Evolutionary conservation across 2,329 filamentous ascomycete species (phyloP).

Genomic region (Colletotrichum eleusines): DNA sequence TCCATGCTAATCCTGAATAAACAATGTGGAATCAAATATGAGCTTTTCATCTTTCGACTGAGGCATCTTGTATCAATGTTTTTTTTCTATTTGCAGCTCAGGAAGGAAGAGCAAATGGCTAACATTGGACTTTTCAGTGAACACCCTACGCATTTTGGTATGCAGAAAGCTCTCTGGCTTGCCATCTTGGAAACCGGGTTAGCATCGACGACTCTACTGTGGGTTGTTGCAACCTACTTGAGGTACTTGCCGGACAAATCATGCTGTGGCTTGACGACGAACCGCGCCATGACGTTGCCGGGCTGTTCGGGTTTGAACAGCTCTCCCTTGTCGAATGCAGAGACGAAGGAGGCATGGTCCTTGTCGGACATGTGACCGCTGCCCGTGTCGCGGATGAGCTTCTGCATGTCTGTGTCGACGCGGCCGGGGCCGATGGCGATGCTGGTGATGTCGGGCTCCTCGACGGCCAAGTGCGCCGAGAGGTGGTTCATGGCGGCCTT

Average conservation of each 20-base stretch:
- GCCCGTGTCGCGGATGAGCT: slow-evolving; percentile 76
- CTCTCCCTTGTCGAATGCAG: slow-evolving; percentile 76
- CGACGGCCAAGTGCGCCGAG: slow-evolving; percentile 76
- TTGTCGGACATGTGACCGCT: slow-evolving; percentile 62
- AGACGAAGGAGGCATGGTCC: slow-evolving; percentile 76
- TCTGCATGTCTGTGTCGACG: slow-evolving; percentile 92
- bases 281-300: slow-evolving; percentile 84
- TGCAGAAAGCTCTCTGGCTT: slow-evolving; percentile 62
- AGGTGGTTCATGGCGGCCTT: slow-evolving; percentile 90
- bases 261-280: slow-evolving; percentile 74
- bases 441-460: slow-evolving; percentile 81
- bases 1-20: slow-evolving; percentile 84
- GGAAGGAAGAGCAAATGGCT: slow-evolving; percentile 41
- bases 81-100: slow-evolving; percentile 44
- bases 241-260: slow-evolving; percentile 83
- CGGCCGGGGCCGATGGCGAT: slow-evolving; percentile 82
- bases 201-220: slow-evolving; percentile 42
- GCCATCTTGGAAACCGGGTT: slow-evolving; percentile 59
- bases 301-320: slow-evolving; percentile 87
- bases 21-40: slow-evolving; percentile 75
- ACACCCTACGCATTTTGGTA: slow-evolving; percentile 58
- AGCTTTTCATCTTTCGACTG: slow-evolving; percentile 91
- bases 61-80: slow-evolving; percentile 54
- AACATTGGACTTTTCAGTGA: slow-evolving; percentile 41
- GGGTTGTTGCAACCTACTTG: slow-evolving; percentile 62